Percentiles rank a stretch among this genome's conserved stretches.
Evolutionary conservation across 176 grass and related monocot genomes (phyloP).

Genomic region (Rhipidocladum racemiflorum): DNA sequence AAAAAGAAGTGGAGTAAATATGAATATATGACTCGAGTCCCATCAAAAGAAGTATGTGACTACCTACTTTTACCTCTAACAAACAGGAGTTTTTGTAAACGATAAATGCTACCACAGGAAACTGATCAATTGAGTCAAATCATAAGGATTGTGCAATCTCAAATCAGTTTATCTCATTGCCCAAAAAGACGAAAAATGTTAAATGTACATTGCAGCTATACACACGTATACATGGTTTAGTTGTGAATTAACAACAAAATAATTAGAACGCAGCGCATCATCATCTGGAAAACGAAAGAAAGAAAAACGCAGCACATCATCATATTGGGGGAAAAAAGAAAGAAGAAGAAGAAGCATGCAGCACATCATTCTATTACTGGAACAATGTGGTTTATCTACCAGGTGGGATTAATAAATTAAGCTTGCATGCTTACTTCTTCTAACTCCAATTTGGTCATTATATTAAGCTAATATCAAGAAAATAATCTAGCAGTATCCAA

Average conservation of each 20-base stretch:
- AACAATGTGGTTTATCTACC: background rate
- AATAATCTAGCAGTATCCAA: background rate
- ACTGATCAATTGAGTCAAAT: background rate
- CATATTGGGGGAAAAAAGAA: no score
- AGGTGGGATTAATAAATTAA: background rate
- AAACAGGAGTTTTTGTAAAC: background rate
- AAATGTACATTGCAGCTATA: background rate
- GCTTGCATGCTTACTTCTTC: background rate
- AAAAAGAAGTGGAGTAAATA: background rate
- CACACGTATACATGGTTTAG: background rate
- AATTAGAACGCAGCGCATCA: background rate
- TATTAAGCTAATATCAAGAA: background rate
- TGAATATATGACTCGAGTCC: background rate
- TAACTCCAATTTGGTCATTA: background rate
- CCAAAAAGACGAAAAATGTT: background rate
- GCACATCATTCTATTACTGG: background rate
- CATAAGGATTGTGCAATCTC: background rate
- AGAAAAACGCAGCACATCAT: slow-evolving; percentile 1
- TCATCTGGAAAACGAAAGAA: background rate
- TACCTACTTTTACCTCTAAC: background rate
- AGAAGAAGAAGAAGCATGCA: no score
- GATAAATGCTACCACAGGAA: background rate
- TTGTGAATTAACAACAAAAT: background rate
- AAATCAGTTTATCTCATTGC: background rate
- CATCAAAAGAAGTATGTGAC: background rate